Percentiles rank a stretch among this genome's conserved stretches.
Conservation (phyloP, 139 green algal genomes). For the Chlorella sp. region DNA sequence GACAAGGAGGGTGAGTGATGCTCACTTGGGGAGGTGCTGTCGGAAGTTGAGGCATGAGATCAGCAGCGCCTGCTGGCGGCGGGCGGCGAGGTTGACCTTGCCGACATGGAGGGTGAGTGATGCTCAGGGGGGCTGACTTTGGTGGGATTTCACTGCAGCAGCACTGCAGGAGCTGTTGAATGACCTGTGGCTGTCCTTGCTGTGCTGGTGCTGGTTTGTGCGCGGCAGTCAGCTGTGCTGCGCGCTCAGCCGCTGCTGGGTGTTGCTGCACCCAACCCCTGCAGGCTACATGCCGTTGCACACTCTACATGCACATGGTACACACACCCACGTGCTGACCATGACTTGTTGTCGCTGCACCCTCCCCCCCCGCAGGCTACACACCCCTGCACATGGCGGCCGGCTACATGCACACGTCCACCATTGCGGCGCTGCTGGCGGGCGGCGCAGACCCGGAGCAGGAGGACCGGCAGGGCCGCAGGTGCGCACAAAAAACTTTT, state of each 20-base stretch:
- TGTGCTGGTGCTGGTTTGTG: no score
- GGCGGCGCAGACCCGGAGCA: conserved; percentile 70
- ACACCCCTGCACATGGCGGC: conserved; percentile 88
- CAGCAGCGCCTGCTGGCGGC: no score
- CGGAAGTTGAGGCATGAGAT: no score
- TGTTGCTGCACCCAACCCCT: background rate
- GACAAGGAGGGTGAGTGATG: conserved; percentile 74
- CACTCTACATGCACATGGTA: no score
- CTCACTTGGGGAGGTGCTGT: background rate
- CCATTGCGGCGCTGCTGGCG: conserved; percentile 69
- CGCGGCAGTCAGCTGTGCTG: background rate
- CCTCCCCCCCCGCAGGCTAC: conserved; percentile 63
- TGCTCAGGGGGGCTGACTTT: no score
- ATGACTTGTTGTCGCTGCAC: no score
- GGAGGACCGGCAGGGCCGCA: conserved; percentile 55
- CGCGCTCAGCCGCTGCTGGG: background rate
- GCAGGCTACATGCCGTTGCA: conserved; percentile 73
- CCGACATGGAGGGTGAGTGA: no score
- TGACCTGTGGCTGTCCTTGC: no score
- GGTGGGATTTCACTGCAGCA: no score
- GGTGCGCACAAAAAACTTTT: conserved; percentile 40
- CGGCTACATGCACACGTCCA: conserved; percentile 74
- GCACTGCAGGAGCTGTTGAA: no score
- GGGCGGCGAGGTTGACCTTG: no score
- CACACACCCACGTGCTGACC: no score